phyloP scores from a whole-genome alignment of 2,329 filamentous ascomycete species.

The Didymella pinodella region DNA sequence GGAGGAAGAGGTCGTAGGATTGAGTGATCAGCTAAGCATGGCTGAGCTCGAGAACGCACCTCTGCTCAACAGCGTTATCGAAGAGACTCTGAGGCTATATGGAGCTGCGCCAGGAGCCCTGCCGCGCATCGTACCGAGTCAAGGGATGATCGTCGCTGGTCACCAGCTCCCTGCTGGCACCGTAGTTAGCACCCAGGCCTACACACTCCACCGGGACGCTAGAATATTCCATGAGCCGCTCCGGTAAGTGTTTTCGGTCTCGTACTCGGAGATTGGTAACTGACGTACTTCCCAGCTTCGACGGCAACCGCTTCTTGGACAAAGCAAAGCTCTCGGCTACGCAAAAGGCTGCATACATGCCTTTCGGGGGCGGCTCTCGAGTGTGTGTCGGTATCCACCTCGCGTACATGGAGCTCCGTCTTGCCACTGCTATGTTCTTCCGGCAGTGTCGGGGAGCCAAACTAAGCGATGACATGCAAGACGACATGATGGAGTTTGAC shows the following conservation, averaged over 20 bases:
- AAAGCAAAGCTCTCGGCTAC: constrained; percentile 24
- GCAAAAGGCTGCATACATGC: constrained; percentile 65
- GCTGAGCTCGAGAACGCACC: constrained; percentile 42
- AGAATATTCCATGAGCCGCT: constrained; percentile 33
- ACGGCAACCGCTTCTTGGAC: constrained; percentile 42
- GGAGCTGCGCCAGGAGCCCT: constrained; percentile 47
- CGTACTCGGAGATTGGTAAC: not conserved
- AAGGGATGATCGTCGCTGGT: constrained; percentile 46
- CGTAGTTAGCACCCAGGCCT: constrained; percentile 51
- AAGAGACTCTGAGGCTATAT: constrained; percentile 52
- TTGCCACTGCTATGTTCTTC: constrained; percentile 61
- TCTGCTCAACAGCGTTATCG: constrained; percentile 48
- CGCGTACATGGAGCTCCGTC: constrained; percentile 64
- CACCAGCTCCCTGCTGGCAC: constrained; percentile 48
- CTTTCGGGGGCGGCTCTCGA: constrained; percentile 71
- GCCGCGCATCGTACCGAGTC: constrained; percentile 47
- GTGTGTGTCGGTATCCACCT: constrained; percentile 74
- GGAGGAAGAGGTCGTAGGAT: constrained; percentile 32
- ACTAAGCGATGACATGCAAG: constrained; percentile 35
- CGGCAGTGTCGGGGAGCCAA: constrained; percentile 49
- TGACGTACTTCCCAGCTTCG: constrained; percentile 34
- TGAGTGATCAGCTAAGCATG: constrained; percentile 28
- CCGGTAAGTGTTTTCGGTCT: constrained; percentile 24
- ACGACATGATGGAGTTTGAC: constrained; percentile 52
- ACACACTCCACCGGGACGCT: constrained; percentile 49